phyloP scores from a whole-genome alignment of 2,329 filamentous ascomycete species.

The Pseudocercospora vitis region DNA sequence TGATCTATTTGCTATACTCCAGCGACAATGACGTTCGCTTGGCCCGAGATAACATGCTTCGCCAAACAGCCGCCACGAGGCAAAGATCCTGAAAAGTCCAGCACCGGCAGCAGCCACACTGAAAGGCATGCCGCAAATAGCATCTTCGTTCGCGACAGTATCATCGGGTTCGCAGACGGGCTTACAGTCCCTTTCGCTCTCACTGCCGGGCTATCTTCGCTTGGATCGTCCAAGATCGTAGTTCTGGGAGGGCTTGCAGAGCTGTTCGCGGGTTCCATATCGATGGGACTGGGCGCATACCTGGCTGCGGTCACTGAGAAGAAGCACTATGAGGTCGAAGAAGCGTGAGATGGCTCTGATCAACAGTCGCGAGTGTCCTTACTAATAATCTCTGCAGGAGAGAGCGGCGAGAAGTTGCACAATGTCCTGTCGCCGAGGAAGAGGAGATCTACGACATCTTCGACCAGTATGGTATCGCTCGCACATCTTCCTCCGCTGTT shows the following conservation, averaged over 20 bases:
- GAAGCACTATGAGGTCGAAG: conserved; percentile 53
- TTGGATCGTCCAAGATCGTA: conserved; percentile 38
- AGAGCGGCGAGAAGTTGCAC: conserved; percentile 48
- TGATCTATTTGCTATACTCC: neutral
- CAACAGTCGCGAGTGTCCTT: neutral
- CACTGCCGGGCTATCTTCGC: conserved; percentile 67
- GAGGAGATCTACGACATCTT: conserved; percentile 47
- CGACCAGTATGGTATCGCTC: conserved; percentile 52
- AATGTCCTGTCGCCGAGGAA: conserved; percentile 47
- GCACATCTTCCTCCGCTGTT: conserved; percentile 46
- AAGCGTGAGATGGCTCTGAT: conserved; percentile 21
- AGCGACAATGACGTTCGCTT: neutral
- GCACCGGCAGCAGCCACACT: conserved; percentile 7
- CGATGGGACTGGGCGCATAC: conserved; percentile 75
- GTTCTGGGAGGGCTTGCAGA: conserved; percentile 68
- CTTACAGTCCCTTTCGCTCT: conserved; percentile 78
- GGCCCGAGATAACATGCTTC: neutral
- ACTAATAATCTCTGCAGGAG: conserved; percentile 33
- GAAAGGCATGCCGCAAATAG: conserved; percentile 34
- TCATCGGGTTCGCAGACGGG: conserved; percentile 75
- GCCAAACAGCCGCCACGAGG: neutral
- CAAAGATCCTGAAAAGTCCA: conserved; percentile 9
- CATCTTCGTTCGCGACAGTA: conserved; percentile 61
- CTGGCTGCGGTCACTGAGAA: conserved; percentile 63
- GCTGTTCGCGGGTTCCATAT: conserved; percentile 72